Evolutionary conservation across 176 grass and related monocot species (phyloP), one percentile per base, ranked within the genome.

Genomic region (Cenchrus fungigraminus): DNA sequence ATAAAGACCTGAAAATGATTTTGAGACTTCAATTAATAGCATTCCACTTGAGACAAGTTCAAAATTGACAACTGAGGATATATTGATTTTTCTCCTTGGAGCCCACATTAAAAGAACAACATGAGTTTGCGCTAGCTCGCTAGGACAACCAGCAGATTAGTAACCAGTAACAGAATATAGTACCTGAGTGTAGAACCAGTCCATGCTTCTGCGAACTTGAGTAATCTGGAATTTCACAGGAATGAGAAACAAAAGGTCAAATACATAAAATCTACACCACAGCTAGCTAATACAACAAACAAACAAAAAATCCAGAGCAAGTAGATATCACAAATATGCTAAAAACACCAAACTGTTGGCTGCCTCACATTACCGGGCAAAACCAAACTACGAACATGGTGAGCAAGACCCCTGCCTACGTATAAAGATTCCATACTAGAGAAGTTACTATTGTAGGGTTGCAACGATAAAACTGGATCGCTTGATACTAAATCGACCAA

Each of bases 181-280:
- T 91, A 99, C 97, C 91, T 99, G 93, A 87, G 86, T 79, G 65
- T 88, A 88, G 77, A 99, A 83, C 93, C 97, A 95, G 66, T 92
- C 89, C 80, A 90, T 45, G 50, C 89, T 94, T 77, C 72, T 89
- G 55, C 93, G 97, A 85, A 96, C 78, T 40, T 96, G 91, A 86
- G 42, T 77, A 86, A 94, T 81, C 93, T 96, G 90, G 62, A 90
- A 42, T 79, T 25, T 2, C 57, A 90, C 13, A 71, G 17, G 37
- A 85, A 75, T 58, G 73, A 60, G 0, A 68, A 56, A 71, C 7
- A 74, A 57, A 79, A 87, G 8, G 69, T 70, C 43, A 77, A 58
- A 22, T 68, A 82, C 15, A 80, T 37, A 45, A 78, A 78, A 84
- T 79, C 4, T 34, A 60, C 20, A 40, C 40, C 71, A 63, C 1